Evolutionary conservation across 306 rosid genomes (phyloP), one percentile per base, ranked within the genome.

Genomic region (Arachis hypogaea): DNA sequence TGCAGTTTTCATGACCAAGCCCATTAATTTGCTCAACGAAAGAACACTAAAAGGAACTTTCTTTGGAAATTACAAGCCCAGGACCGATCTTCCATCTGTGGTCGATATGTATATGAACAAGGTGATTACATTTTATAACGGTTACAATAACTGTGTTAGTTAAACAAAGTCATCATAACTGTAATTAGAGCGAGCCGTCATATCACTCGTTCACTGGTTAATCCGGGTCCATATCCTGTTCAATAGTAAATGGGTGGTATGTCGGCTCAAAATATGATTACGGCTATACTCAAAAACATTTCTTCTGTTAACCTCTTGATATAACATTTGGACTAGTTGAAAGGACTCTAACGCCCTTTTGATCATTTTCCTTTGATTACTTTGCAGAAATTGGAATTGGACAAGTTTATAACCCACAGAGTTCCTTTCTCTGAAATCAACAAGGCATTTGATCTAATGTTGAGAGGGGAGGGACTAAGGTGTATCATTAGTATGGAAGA

Each of bases 71-170:
- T 83, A 75, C 80, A 86, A 86, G 69, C 87, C 87, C 11, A 77
- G 75, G 4, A 70, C 86, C 2, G 86, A 83, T 9, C 85, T 86
- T 12, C 87, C 88, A 0, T 67, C 69, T 29, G 76, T 86, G 29
- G 90, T 86, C 41, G 86, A 86, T 2, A 81, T 57, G 90, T 86
- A 84, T 72, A 76, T 86, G 88, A 83, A 63, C 61, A 78, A 86
- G 83, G 90, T 81, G 50, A 68, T 12, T 49, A 11, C 46, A 22
- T 50, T 62, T 22, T 41, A 18, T 51, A 36, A 12, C 8, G 30
- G 9, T 7, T 18, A 4, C 33, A 29, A 51, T 22, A 22, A 1
- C 28, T 22, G 28, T 22, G 28, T 22, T 22, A 22, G 28, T 22
- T 22, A 22, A 22, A 22, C 28, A 22, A 1, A 22, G 28, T 22